phyloP scores from a whole-genome alignment of 371 early-diverging fungal genomes.

The Paraphysoderma sedebokerense region DNA sequence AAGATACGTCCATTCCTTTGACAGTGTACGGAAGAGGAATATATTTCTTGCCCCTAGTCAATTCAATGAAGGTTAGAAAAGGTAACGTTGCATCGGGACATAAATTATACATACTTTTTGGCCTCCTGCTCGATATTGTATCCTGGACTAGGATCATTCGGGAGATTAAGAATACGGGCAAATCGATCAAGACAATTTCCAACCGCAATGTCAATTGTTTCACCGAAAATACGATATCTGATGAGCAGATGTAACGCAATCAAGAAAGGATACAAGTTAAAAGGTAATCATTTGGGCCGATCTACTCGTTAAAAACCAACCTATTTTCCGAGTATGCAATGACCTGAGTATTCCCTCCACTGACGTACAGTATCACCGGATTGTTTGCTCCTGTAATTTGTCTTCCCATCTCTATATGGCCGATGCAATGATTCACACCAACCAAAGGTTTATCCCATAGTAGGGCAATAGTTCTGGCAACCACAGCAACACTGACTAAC shows the following conservation, averaged over 20 bases:
- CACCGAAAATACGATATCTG: constrained; percentile 96
- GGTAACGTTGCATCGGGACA: not conserved
- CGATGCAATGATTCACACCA: constrained; percentile 98
- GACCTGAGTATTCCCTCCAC: constrained; percentile 99
- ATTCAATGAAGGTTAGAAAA: not conserved
- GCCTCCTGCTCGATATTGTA: constrained; percentile 97
- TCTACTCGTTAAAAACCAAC: constrained; percentile 6
- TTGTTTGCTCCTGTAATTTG: constrained; percentile 91
- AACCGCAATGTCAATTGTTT: constrained; percentile 98
- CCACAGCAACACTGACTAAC: constrained; percentile 76
- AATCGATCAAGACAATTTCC: constrained; percentile 98
- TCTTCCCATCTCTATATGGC: constrained; percentile 99
- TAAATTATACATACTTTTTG: constrained; percentile 35
- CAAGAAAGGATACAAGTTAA: no score
- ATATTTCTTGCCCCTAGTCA: constrained; percentile 56
- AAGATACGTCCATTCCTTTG: constrained; percentile 99
- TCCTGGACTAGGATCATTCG: constrained; percentile 97
- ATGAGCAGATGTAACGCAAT: not conserved
- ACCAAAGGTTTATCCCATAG: constrained; percentile 89
- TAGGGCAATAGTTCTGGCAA: constrained; percentile 85
- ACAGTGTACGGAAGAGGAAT: constrained; percentile 93
- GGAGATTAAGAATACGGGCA: constrained; percentile 79
- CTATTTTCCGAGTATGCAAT: constrained; percentile 89
- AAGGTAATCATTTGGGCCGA: not conserved
- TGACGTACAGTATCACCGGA: constrained; percentile 97